Evolutionary conservation across 164 flowering plant genomes (phyloP), one percentile per base, ranked within the genome.

Genomic region (Chimonanthus salicifolius): DNA sequence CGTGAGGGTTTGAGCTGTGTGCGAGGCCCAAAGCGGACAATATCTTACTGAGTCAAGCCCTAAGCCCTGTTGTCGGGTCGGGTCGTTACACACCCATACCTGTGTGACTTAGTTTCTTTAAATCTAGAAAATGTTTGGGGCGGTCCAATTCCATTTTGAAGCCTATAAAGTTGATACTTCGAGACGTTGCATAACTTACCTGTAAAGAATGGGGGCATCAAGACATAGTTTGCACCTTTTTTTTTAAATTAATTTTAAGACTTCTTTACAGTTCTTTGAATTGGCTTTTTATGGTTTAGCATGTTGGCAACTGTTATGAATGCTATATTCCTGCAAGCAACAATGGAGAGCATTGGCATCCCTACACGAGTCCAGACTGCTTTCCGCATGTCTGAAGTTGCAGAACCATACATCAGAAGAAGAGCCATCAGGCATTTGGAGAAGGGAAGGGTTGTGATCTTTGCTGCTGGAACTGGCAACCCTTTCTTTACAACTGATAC

Each of bases 401-500:
- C 99, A 71, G 98, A 95, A 75, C 98, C 99, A 58, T 95, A 93
- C 75, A 93, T 95, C 74, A 86, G 97, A 20, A 83, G 99, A 81
- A 85, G 98, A 75, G 99, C 99, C 21, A 81, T 93, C 18, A 84
- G 98, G 83, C 99, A 95, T 88, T 80, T 95, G 82, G 99, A 95
- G 85, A 95, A 95, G 81, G 99, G 99, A 71, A 82, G 99, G 72
- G 99, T 93, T 49, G 98, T 95, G 18, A 95, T 95, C 68, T 95
- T 95, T 84, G 99, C 99, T 10, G 99, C 99, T 60, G 99, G 99
- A 82, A 95, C 94, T 67, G 99, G 99, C 45, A 95, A 95, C 82
- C 99, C 99, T n/a, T 95, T 95, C 84, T 95, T 95, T 86, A 92
- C 99, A 18, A 95, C 99, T 15, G 99, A 95, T 77, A 95, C 99